Conservation (phyloP, 768 basidiomycete genomes). For the Tubosaeta sp. region DNA sequence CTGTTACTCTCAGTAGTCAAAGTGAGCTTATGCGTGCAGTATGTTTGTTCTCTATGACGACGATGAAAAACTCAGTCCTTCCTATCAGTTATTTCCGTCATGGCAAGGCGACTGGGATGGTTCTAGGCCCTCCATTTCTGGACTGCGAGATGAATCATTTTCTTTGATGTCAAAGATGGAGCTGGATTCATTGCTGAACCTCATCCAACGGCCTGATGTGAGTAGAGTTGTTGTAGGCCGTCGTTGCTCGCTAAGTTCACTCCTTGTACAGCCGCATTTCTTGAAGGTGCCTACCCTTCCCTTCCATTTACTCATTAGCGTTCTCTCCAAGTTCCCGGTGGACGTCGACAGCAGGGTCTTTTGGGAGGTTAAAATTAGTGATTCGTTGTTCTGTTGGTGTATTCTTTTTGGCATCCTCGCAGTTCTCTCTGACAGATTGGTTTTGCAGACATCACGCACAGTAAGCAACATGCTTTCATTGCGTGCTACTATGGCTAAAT, state of each 20-base stretch:
- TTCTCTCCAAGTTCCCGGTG: constrained; percentile 73
- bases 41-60: constrained; percentile 4
- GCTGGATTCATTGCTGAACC: constrained; percentile 58
- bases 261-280: constrained; percentile 63
- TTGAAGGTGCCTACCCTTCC: constrained; percentile 81
- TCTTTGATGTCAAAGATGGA: constrained; percentile 66
- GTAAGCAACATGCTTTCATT: constrained; percentile 15
- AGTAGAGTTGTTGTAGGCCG: constrained; percentile 22
- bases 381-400: constrained; percentile 61
- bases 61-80: background rate
- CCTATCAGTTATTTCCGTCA: constrained; percentile 65
- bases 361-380: constrained; percentile 60
- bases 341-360: constrained; percentile 75
- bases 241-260: constrained; percentile 10
- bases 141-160: constrained; percentile 54
- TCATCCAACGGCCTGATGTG: constrained; percentile 77
- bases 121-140: constrained; percentile 60
- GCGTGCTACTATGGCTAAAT: constrained; percentile 22
- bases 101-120: constrained; percentile 78
- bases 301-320: constrained; percentile 71
- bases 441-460: constrained; percentile 33
- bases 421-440: constrained; percentile 5
- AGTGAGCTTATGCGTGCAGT: constrained; percentile 82
- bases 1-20: constrained; percentile 74
- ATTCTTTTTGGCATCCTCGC: background rate